Evolutionary conservation across 805 yeast species (phyloP), one percentile per base, ranked within the genome.

Genomic region (Candida palmyrensis): DNA sequence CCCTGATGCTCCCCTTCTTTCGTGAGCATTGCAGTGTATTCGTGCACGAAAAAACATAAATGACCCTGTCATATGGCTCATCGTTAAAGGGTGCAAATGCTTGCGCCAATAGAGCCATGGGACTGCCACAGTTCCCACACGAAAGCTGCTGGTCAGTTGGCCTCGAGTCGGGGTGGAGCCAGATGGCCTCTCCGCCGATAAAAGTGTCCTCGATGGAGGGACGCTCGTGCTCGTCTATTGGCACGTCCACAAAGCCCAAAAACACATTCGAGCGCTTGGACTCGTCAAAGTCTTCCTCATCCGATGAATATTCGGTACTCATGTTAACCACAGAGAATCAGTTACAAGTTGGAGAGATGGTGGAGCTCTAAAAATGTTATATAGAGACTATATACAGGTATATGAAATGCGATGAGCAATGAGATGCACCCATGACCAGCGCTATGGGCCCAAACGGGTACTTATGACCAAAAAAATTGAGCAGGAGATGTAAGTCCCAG

Each of bases 11-110:
- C 4, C 95, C 95, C 3, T 71, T 66, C 44, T 75, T 73, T 41
- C 85, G 68, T 28, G 82, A 71, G 54, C 98, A 92, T 32, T 37
- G 43, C 4, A 38, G 46, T 0, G 57, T 44, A 15, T 75, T 62
- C 27, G 74, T 71, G 57, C 98, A 92, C 2, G 79, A 77, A 52
- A 90, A 84, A 0, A 92, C 69, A 49, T 90, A 92, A 12, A 92
- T 57, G 3, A 77, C 78, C 39, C 98, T 73, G 47, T 86, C 96
- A 50, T 89, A 87, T 26, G 77, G 64, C 8, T 79, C 68, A 22
- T 72, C 72, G 21, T 79, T 85, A 26, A 89, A 56, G 1, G 95
- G 94, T 0, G 95, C 82, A 56, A 72, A 82, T 2, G 90, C 82
- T 53, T 92, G 97, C 1, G 81, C 57, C 19, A 89, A 62, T 29